Conservation (phyloP, 352 stramenopile genomes). For the Globisporangium radiosum region DNA sequence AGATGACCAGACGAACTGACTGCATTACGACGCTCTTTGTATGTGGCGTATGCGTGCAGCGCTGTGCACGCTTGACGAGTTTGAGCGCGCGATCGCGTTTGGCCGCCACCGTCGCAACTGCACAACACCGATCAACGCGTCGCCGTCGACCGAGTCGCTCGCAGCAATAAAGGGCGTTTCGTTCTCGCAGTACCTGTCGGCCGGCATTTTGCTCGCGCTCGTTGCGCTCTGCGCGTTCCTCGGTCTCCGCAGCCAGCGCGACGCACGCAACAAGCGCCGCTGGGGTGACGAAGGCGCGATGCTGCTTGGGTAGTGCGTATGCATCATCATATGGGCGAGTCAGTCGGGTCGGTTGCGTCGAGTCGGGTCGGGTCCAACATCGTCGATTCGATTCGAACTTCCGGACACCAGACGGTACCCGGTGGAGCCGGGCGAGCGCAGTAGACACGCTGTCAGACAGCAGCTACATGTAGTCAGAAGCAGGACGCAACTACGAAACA, state of each 20-base stretch:
- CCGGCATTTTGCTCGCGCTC: slow-evolving; percentile 49
- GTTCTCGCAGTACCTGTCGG: slow-evolving; percentile 41
- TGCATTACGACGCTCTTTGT: too few species aligned
- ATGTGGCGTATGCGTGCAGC: slow-evolving; percentile 10
- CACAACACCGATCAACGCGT: slow-evolving; percentile 20
- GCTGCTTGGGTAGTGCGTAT: slow-evolving; percentile 16
- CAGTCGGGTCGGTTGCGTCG: too few species aligned
- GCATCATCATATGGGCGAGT: too few species aligned
- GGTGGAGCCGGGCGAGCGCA: too few species aligned
- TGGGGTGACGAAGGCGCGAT: slow-evolving; percentile 15
- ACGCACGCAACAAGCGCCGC: slow-evolving; percentile 8
- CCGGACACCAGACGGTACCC: too few species aligned
- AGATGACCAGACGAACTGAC: too few species aligned
- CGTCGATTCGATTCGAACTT: too few species aligned
- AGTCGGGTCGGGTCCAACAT: too few species aligned
- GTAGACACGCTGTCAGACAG: too few species aligned
- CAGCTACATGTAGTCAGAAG: too few species aligned
- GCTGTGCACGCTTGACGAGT: slow-evolving; percentile 60
- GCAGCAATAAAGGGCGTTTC: slow-evolving; percentile 10
- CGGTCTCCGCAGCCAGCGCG: slow-evolving; percentile 30
- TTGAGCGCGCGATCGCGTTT: slow-evolving; percentile 51
- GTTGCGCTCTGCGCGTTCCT: slow-evolving; percentile 45
- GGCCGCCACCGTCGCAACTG: slow-evolving; percentile 48
- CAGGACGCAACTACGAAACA: too few species aligned
- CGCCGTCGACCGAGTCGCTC: slow-evolving; percentile 22